phyloP scores from a whole-genome alignment of 352 stramenopile genomes.

The Phytophthora citrophthora region DNA sequence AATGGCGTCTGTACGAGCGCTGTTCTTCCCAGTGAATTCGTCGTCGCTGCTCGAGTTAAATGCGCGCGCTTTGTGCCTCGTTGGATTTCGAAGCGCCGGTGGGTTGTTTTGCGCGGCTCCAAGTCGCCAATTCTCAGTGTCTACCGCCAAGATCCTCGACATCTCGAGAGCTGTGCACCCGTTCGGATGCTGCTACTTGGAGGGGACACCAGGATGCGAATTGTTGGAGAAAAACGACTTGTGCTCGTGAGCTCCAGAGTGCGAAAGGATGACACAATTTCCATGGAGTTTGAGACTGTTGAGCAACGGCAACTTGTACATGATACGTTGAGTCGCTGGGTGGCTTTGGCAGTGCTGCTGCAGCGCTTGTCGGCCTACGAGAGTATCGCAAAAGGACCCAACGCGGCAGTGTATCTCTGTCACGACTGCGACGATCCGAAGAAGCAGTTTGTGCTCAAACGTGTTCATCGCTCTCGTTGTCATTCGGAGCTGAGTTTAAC shows the following conservation, averaged over 20 bases:
- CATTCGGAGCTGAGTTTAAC: conserved; percentile 53
- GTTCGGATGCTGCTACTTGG: conserved; percentile 64
- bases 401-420: conserved; percentile 65
- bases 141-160: conserved; percentile 45
- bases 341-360: conserved; percentile 59
- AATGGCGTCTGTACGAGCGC: background rate
- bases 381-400: conserved; percentile 55
- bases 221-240: conserved; percentile 51
- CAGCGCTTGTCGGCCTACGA: conserved; percentile 53
- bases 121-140: conserved; percentile 66
- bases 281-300: conserved; percentile 52
- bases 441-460: conserved; percentile 59
- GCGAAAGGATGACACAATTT: conserved; percentile 60
- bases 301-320: conserved; percentile 53
- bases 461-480: conserved; percentile 43
- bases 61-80: conserved; percentile 55
- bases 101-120: conserved; percentile 66
- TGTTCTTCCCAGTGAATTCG: conserved; percentile 59
- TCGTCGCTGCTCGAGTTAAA: conserved; percentile 53
- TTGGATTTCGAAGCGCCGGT: conserved; percentile 60
- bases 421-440: conserved; percentile 34
- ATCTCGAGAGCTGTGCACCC: conserved; percentile 23
- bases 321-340: conserved; percentile 61
- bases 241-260: conserved; percentile 60
- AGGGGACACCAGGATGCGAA: conserved; percentile 49